Percentiles rank a stretch among this genome's conserved stretches.
Conservation (phyloP, 805 yeast genomes). For the Torulaspora delbrueckii region DNA sequence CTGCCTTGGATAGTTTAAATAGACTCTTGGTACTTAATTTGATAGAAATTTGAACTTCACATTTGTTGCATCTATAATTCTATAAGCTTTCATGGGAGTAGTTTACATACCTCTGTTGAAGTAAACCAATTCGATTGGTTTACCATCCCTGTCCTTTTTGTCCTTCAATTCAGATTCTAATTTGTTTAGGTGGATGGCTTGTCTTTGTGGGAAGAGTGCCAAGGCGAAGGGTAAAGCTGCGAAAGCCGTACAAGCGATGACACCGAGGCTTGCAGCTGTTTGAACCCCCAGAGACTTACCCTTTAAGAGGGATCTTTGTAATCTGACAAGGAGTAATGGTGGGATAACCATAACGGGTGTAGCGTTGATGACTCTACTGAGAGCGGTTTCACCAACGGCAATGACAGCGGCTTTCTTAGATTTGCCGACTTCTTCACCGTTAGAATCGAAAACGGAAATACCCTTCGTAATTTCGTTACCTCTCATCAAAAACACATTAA, state of each 20-base stretch:
- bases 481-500: conserved; percentile 95
- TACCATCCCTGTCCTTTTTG: conserved; percentile 59
- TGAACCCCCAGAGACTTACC: conserved; percentile 63
- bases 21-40: background rate
- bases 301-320: conserved; percentile 66
- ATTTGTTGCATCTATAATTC: background rate
- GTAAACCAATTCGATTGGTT: conserved; percentile 54
- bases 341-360: conserved; percentile 98
- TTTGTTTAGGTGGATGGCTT: conserved; percentile 50
- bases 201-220: conserved; percentile 91
- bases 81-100: background rate
- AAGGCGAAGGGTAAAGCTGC: conserved; percentile 89
- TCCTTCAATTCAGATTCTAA: conserved; percentile 63
- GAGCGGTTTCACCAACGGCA: conserved; percentile 97
- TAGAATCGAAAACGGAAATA: conserved; percentile 62
- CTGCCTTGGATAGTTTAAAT: conserved; percentile 17
- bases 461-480: conserved; percentile 88
- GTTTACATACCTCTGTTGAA: conserved; percentile 88
- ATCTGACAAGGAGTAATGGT: conserved; percentile 71
- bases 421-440: conserved; percentile 61
- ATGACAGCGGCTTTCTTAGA: conserved; percentile 83
- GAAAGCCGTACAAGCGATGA: conserved; percentile 80
- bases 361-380: conserved; percentile 90
- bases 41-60: background rate
- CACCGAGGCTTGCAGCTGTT: conserved; percentile 72